Evolutionary conservation across 179 eudicot genomes (phyloP), one percentile per base, ranked within the genome.

Genomic region (Silene noctiflora): DNA sequence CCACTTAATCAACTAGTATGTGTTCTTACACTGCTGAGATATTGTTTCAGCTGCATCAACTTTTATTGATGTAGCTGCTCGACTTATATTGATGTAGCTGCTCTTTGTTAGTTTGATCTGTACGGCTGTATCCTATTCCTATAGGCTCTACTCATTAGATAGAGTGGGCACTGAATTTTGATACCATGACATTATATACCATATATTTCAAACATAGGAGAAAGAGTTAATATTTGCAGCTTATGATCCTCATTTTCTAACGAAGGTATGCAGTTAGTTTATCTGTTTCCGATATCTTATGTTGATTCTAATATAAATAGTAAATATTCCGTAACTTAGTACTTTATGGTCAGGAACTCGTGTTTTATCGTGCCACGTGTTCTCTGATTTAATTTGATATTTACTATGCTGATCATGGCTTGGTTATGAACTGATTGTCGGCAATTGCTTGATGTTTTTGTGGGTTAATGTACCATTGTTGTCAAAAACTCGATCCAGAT

Each of bases 81-180:
- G n/a, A 77, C 71, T 77, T 62, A 68, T 77, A 77, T 64, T 39
- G 78, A 62, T 73, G 72, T 60, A 62, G 24, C 75, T 75, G 71
- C 65, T 63, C 25, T 56, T 31, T 16, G 1, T 24, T 72, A 29
- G 75, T n/a, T 53, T 29, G 64, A 13, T 12, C 3, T 31, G 10
- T 60, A n/a, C 6, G 48, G 48, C 13, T 42, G 48, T 42, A 62
- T 55, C 13, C 10, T 3, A 33, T 10, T 20, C 48, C 48, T 42
- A 42, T 62, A 13, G 66, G 66, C 16, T 12, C 21, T 21, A 12
- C 14, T 5, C 13, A 31, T 20, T 60, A 31, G 62, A 11, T 31
- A 59, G 61, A 31, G 20, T n/a, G 39, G 39, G 31, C 39, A 51
- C 73, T 14, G n/a, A 68, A 68, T 66, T 75, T 75, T 66, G 74